phyloP scores from a whole-genome alignment of 2,329 filamentous ascomycete species.

The Colletotrichum plurivorum region DNA sequence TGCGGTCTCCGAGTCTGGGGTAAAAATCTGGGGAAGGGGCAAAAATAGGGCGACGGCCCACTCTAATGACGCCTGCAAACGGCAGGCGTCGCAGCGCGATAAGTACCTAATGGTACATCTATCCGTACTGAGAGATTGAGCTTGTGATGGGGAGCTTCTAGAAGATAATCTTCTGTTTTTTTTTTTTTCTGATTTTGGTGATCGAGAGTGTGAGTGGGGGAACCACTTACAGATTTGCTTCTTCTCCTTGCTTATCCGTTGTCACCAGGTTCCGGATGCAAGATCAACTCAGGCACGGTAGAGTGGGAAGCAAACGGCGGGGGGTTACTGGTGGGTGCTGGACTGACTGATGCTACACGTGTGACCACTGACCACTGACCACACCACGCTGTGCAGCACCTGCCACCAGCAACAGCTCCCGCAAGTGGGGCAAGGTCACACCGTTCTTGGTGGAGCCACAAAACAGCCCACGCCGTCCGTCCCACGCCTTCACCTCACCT shows the following conservation, averaged over 20 bases:
- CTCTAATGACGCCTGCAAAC: not conserved
- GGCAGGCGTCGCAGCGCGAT: not conserved
- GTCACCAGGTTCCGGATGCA: constrained; percentile 5
- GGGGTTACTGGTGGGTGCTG: no score
- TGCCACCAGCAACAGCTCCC: constrained; percentile 12
- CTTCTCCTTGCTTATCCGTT: not conserved
- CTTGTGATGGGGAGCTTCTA: not conserved
- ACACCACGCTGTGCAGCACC: no score
- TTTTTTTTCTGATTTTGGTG: not conserved
- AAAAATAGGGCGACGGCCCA: constrained; percentile 6
- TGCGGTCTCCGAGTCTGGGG: constrained; percentile 38
- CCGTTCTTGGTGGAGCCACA: constrained; percentile 30
- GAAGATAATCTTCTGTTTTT: not conserved
- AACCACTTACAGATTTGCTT: not conserved
- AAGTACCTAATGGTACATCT: no score
- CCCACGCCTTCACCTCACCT: constrained; percentile 26
- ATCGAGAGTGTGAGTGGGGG: not conserved
- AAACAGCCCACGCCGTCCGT: constrained; percentile 27
- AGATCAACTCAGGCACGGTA: not conserved
- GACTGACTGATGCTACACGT: no score
- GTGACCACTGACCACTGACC: no score
- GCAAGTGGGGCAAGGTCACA: constrained; percentile 11
- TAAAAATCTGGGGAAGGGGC: constrained; percentile 40
- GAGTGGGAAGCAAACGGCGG: no score
- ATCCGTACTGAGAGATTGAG: not conserved